Percentiles rank a stretch among this genome's conserved stretches.
phyloP scores from a whole-genome alignment of 176 grass and related monocot species.

The Guadua angustifolia region DNA sequence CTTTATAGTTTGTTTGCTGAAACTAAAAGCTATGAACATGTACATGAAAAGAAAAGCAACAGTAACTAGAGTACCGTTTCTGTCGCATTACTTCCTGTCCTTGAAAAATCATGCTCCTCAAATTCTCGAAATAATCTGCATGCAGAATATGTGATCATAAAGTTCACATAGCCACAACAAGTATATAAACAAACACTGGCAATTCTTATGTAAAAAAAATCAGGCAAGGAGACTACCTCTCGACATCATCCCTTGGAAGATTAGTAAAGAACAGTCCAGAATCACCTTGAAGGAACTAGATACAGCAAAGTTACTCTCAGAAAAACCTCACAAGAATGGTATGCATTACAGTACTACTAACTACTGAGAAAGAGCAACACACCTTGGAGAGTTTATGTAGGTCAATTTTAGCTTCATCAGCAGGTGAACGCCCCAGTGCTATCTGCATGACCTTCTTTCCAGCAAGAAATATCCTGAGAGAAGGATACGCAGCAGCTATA shows the following conservation, averaged over 20 bases:
- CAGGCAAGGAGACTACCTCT: conserved; percentile 56
- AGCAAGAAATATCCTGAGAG: conserved; percentile 85
- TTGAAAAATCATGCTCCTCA: conserved; percentile 83
- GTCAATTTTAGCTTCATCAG: conserved; percentile 77
- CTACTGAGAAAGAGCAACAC: neutral
- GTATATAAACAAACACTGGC: neutral
- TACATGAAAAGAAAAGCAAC: conserved; percentile 17
- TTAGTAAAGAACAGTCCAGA: conserved; percentile 81
- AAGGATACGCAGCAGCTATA: neutral
- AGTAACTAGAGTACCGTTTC: conserved; percentile 60
- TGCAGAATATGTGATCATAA: conserved; percentile 2
- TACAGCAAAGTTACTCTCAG: conserved; percentile 6
- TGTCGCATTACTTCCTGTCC: conserved; percentile 69
- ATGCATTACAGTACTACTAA: neutral
- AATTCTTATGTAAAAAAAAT: neutral
- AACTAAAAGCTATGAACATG: conserved; percentile 1
- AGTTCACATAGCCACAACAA: neutral
- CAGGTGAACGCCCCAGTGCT: conserved; percentile 67
- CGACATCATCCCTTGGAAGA: conserved; percentile 77
- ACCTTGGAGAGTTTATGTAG: conserved; percentile 86
- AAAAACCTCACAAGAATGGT: conserved; percentile 21
- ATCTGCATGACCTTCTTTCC: conserved; percentile 98
- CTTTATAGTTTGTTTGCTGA: neutral
- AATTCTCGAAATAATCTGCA: conserved; percentile 77
- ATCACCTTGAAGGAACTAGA: conserved; percentile 75